These are phyloP conservation scores for Umbelopsis sp. DNA, from an alignment of 371 early-diverging fungal genomes.

Conservation along the genomic window DNA sequence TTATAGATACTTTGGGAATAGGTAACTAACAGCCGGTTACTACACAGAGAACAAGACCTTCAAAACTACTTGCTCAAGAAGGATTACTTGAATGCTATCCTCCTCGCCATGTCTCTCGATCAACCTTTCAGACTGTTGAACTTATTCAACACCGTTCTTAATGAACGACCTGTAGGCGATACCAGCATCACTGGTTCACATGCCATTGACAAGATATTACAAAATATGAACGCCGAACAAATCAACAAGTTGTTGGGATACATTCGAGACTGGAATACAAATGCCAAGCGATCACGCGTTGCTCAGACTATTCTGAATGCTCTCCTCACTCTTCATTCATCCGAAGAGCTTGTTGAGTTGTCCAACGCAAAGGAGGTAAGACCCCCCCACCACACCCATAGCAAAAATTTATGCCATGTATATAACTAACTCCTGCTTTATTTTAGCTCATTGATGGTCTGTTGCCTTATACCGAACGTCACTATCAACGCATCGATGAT, in stretches of 20 bases:
- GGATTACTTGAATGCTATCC: constrained; percentile 92
- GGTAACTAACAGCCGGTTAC: too few relatives aligned
- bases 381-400: not conserved
- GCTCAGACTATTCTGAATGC: constrained; percentile 86
- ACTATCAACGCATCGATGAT: constrained; percentile 81
- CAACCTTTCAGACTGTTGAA: constrained; percentile 84
- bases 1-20: not conserved
- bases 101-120: constrained; percentile 86
- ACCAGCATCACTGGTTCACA: constrained; percentile 64
- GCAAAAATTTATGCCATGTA: too few relatives aligned
- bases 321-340: constrained; percentile 66
- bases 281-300: constrained; percentile 74
- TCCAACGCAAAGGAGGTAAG: constrained; percentile 78
- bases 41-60: constrained; percentile 83
- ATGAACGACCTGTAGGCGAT: constrained; percentile 53
- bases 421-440: not conserved
- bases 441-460: constrained; percentile 72
- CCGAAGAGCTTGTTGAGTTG: constrained; percentile 70
- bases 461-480: constrained; percentile 92
- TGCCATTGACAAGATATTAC: constrained; percentile 69
- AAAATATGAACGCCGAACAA: constrained; percentile 57
- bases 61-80: constrained; percentile 81
- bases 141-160: constrained; percentile 72
- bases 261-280: constrained; percentile 95
- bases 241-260: constrained; percentile 81